Evolutionary conservation across 1,284 basidiomycete genomes (phyloP), one percentile per base, ranked within the genome.

Genomic region (Ustilago lituana): DNA sequence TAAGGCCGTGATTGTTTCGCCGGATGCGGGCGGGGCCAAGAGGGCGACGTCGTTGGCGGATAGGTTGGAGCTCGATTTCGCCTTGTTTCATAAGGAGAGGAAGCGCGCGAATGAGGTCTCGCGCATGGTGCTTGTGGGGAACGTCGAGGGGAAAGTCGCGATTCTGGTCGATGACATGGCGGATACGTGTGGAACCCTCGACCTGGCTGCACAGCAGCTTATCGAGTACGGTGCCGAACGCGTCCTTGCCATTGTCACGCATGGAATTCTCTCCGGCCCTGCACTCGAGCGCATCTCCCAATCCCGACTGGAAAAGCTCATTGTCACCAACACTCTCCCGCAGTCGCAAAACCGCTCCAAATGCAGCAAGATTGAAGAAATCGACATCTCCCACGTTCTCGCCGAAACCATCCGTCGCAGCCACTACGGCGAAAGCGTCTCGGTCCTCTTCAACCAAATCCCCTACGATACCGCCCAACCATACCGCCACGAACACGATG

Each of bases 121-220:
- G 48, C 90, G 96, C 59, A 99, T 99, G 96, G 89, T 98, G 43
- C 89, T 99, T 48, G 96, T 99, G 60, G 96, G 96, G 5, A 89
- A 91, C 77, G 94, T 95, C 69, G 89, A 89, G 78, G 93, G 90
- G 83, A 98, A 98, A 85, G 87, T 90, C 38, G 96, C 95, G 55
- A 93, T 99, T 67, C 87, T 99, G n/a, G 94, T 98, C 48, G 96
- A 98, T 86, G 96, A 99, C 85, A 99, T 99, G 96, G 83, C 96
- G 48, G 96, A 99, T 84, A 98, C 96, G 37, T 99, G 96, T 82
- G 96, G 96, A 38, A 99, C 96, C 57, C 87, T 99, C 52, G 94
- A 93, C 74, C 87, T 97, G 35, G 96, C 96, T 1, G 91, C 96
- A 4, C 86, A 88, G 69, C 92, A 95, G 77, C 87, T 99, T 38